Evolutionary conservation across 345 rosid genomes (phyloP).

Genomic region (Aquilaria yunnanensis): DNA sequence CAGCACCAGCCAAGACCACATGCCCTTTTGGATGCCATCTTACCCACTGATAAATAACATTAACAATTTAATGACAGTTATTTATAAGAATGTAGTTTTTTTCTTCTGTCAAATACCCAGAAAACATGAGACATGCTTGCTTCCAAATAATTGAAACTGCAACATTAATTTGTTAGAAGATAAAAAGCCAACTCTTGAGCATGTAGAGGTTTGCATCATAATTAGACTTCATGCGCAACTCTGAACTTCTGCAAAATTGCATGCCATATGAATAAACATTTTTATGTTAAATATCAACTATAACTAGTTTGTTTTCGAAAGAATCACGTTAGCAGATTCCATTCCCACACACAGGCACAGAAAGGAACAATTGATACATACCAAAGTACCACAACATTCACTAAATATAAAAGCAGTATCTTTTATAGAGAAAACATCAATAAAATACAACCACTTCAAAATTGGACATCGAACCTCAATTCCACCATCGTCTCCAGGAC

Average conservation of each 20-base stretch:
- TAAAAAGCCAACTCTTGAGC: no score
- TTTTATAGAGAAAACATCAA: not conserved
- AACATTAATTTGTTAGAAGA: no score
- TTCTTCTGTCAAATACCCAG: no score
- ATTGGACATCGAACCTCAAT: slow-evolving; percentile 49
- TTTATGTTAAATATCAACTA: no score
- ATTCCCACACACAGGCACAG: not conserved
- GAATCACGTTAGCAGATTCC: no score
- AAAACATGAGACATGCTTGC: no score
- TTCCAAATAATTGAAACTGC: no score
- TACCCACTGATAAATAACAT: slow-evolving; percentile 64
- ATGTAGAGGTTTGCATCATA: no score
- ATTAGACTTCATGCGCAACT: no score
- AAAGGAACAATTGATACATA: not conserved
- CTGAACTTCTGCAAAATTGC: no score
- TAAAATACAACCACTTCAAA: not conserved
- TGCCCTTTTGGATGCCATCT: slow-evolving; percentile 95
- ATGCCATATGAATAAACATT: no score
- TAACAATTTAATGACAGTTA: slow-evolving; percentile 4
- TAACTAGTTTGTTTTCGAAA: no score
- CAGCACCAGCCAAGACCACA: slow-evolving; percentile 80
- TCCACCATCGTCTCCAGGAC: slow-evolving; percentile 45
- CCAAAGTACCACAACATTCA: not conserved
- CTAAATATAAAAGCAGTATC: not conserved
- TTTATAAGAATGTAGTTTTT: not conserved